phyloP scores from a whole-genome alignment of 345 rosid genomes.

The Boechera retrofracta region DNA sequence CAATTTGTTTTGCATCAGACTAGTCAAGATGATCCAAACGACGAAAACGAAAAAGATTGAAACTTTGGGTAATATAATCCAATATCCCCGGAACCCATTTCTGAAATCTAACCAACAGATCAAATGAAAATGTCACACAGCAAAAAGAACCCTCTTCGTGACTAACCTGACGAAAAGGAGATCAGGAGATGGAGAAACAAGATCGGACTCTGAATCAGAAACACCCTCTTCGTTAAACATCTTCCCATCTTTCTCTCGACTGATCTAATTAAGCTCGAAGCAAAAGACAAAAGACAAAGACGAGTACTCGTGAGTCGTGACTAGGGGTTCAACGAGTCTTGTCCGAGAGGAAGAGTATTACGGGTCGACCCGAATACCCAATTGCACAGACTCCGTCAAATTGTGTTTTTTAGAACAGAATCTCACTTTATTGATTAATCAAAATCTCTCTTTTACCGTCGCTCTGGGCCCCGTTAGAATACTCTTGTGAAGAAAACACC shows the following conservation, averaged over 20 bases:
- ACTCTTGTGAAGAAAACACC: neutral
- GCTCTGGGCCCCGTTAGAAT: neutral
- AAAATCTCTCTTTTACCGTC: neutral
- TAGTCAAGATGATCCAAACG: slow-evolving; percentile 10
- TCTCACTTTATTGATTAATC: neutral
- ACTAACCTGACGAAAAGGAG: slow-evolving; percentile 44
- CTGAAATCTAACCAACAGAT: slow-evolving; percentile 28
- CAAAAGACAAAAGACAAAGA: slow-evolving; percentile 12
- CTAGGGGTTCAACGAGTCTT: slow-evolving; percentile 35
- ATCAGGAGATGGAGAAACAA: slow-evolving; percentile 45
- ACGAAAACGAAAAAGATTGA: neutral
- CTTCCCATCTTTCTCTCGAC: slow-evolving; percentile 38
- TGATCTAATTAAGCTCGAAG: slow-evolving; percentile 27
- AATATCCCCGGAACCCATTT: slow-evolving; percentile 1
- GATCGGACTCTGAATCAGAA: slow-evolving; percentile 43
- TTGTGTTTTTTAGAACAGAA: slow-evolving; percentile 10
- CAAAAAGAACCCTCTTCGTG: slow-evolving; percentile 25
- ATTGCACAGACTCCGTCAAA: slow-evolving; percentile 16
- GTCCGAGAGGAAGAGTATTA: neutral
- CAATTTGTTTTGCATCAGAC: slow-evolving; percentile 4
- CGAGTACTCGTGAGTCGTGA: slow-evolving; percentile 40
- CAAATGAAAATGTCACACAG: slow-evolving; percentile 13
- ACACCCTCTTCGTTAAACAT: slow-evolving; percentile 31
- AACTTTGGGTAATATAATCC: slow-evolving; percentile 5
- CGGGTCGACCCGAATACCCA: slow-evolving; percentile 42